Evolutionary conservation across 345 rosid genomes (phyloP).

Genomic region (Rhodomyrtus tomentosa): DNA sequence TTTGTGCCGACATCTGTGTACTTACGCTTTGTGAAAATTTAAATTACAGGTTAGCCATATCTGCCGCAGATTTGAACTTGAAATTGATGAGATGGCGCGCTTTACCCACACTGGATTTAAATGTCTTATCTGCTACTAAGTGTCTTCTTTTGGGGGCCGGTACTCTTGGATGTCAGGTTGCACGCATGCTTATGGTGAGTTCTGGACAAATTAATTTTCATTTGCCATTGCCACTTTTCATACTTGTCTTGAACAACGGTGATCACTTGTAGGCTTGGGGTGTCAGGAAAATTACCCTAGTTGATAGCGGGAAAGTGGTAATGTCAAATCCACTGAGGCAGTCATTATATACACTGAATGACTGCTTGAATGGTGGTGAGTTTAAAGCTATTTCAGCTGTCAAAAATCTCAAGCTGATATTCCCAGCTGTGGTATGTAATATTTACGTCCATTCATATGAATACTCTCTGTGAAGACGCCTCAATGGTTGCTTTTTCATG

Average conservation of each 20-base stretch:
- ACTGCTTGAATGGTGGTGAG: constrained; percentile 75
- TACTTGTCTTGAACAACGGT: background rate
- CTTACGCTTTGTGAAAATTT: background rate
- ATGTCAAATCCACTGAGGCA: constrained; percentile 98
- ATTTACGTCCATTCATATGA: background rate
- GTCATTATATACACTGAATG: constrained; percentile 80
- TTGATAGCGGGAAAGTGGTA: constrained; percentile 88
- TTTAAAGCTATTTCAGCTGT: constrained; percentile 81
- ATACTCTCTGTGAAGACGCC: background rate
- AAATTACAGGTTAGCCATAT: constrained; percentile 61
- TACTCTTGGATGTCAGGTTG: constrained; percentile 95
- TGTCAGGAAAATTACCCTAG: constrained; percentile 69
- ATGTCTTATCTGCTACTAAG: constrained; percentile 51
- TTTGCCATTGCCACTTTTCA: background rate
- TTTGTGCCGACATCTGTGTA: background rate
- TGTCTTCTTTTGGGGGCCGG: constrained; percentile 99
- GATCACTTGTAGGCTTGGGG: constrained; percentile 72
- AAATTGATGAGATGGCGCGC: constrained; percentile 98
- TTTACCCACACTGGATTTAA: constrained; percentile 76
- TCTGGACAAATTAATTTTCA: background rate
- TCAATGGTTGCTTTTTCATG: background rate
- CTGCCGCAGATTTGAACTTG: constrained; percentile 92
- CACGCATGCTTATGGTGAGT: constrained; percentile 88
- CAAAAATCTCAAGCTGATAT: constrained; percentile 71
- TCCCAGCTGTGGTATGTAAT: constrained; percentile 72